phyloP scores from a whole-genome alignment of 1,284 basidiomycete species.

The Melampsora larici-populina region DNA sequence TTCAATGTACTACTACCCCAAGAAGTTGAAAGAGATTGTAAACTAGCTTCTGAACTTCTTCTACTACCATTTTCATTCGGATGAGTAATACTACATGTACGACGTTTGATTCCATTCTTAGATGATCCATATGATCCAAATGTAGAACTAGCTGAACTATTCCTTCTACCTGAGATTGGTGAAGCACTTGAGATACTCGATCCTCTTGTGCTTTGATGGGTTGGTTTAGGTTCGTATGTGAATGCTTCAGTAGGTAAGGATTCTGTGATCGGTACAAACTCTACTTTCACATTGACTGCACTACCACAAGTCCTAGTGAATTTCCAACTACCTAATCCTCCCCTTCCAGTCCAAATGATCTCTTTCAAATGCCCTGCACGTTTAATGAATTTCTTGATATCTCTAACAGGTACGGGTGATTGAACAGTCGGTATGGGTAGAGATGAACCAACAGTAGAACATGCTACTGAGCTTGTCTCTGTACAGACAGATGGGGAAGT shows the following conservation, averaged over 20 bases:
- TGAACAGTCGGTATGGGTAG: background rate
- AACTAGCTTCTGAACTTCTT: no score
- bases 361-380: constrained; percentile 31
- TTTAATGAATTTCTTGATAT: constrained; percentile 41
- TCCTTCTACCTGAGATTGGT: no score
- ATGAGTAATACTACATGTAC: no score
- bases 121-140: no score
- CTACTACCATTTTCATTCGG: no score
- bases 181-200: no score
- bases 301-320: constrained; percentile 21
- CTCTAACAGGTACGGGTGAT: constrained; percentile 33
- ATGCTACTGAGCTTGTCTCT: background rate
- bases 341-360: constrained; percentile 36
- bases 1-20: no score
- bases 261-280: constrained; percentile 17
- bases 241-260: constrained; percentile 18
- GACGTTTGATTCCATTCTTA: no score
- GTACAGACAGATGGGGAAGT: background rate
- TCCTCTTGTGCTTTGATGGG: no score
- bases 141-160: no score
- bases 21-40: no score
- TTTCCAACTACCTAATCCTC: constrained; percentile 31
- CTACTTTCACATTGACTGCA: constrained; percentile 34
- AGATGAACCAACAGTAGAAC: background rate
- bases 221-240: constrained; percentile 12